Evolutionary conservation across 805 yeast genomes (phyloP).

Genomic region (Saccharomycopsis microspora): DNA sequence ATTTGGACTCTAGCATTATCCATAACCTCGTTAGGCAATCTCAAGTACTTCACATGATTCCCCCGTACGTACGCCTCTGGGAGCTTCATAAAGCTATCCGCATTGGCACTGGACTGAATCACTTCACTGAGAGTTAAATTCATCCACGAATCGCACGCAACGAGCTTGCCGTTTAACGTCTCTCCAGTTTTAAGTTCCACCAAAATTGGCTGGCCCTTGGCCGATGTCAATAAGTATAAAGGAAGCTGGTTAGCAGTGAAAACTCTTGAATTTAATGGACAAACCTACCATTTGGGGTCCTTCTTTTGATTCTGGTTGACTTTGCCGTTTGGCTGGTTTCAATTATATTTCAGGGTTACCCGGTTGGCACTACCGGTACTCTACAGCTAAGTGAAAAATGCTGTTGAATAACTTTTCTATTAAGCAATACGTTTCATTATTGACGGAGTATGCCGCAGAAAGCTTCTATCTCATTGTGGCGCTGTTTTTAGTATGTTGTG

Average conservation of each 20-base stretch:
- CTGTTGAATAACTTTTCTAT: too few species aligned
- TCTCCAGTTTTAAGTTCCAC: conserved; percentile 91
- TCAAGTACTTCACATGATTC: conserved; percentile 65
- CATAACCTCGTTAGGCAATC: conserved; percentile 67
- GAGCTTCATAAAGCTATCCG: conserved; percentile 48
- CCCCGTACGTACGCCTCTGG: conserved; percentile 80
- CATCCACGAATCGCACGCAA: conserved; percentile 93
- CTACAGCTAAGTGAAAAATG: too few species aligned
- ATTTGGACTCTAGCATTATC: conserved; percentile 64
- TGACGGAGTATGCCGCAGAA: too few species aligned
- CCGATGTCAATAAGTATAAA: conserved; percentile 76
- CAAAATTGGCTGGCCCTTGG: conserved; percentile 77
- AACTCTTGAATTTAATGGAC: not conserved
- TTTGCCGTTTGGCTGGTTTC: too few species aligned
- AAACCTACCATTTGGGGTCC: not conserved
- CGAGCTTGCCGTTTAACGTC: conserved; percentile 71
- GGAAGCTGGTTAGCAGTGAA: conserved; percentile 50
- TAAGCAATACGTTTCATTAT: too few species aligned
- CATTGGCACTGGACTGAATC: conserved; percentile 51
- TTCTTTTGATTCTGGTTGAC: too few species aligned
- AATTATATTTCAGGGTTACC: too few species aligned
- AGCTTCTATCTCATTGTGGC: too few species aligned
- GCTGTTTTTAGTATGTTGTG: too few species aligned
- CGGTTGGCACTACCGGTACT: too few species aligned
- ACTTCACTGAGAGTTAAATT: conserved; percentile 76